Evolutionary conservation across 2,329 filamentous ascomycete genomes (phyloP).

Genomic region (Davidsoniella virescens): DNA sequence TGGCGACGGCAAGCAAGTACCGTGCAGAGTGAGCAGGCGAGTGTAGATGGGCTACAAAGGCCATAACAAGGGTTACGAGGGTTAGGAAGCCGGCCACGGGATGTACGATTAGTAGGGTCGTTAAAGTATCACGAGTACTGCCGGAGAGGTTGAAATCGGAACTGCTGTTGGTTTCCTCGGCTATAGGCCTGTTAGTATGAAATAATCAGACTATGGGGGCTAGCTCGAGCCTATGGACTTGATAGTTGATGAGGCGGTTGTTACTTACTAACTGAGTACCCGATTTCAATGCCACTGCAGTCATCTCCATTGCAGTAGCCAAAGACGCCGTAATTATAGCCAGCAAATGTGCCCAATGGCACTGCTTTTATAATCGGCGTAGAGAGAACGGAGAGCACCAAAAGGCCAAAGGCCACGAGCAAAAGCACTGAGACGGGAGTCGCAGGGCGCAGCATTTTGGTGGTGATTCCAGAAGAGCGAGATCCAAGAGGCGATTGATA

Average conservation of each 20-base stretch:
- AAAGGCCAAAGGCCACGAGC: slow-evolving; percentile 65
- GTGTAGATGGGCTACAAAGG: slow-evolving; percentile 70
- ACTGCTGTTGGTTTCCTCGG: slow-evolving; percentile 14
- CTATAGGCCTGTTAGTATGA: slow-evolving; percentile 15
- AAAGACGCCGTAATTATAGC: slow-evolving; percentile 79
- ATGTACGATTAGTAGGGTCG: slow-evolving; percentile 79
- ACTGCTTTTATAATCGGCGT: slow-evolving; percentile 78
- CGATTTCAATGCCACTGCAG: slow-evolving; percentile 63
- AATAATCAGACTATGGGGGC: not conserved
- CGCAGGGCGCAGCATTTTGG: slow-evolving; percentile 72
- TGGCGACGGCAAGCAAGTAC: slow-evolving; percentile 71
- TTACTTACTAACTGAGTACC: slow-evolving; percentile 64
- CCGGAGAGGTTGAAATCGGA: slow-evolving; percentile 40
- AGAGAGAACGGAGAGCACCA: slow-evolving; percentile 78
- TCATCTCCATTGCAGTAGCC: slow-evolving; percentile 53
- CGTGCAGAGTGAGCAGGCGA: slow-evolving; percentile 75
- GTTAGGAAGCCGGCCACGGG: slow-evolving; percentile 78
- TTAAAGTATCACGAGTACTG: slow-evolving; percentile 47
- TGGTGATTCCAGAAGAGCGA: slow-evolving; percentile 17
- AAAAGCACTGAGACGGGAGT: slow-evolving; percentile 81
- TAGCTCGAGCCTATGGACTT: not conserved
- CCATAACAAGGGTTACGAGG: slow-evolving; percentile 67
- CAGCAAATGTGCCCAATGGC: slow-evolving; percentile 60
- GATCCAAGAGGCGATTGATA: slow-evolving; percentile 5
- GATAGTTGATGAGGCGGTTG: slow-evolving; percentile 15